Evolutionary conservation across 2,329 filamentous ascomycete genomes (phyloP).

Genomic region (Cordyceps tenuipes): DNA sequence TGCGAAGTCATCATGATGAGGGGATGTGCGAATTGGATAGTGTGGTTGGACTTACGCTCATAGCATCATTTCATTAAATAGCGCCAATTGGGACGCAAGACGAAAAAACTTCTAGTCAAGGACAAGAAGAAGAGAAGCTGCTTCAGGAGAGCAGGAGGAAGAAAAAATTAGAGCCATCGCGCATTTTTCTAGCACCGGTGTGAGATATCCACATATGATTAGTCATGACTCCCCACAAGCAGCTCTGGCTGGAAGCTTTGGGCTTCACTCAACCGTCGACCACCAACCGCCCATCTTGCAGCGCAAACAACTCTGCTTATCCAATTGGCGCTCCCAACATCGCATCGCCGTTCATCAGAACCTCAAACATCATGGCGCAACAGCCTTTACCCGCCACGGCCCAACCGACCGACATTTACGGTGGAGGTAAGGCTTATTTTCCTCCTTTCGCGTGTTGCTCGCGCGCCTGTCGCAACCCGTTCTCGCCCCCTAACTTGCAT

Average conservation of each 20-base stretch:
- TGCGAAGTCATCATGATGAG: slow-evolving; percentile 35
- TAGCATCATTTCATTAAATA: slow-evolving; percentile 19
- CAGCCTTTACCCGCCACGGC: slow-evolving; percentile 47
- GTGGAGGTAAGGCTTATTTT: slow-evolving; percentile 42
- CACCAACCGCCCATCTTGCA: slow-evolving; percentile 3
- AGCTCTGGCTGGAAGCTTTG: slow-evolving; percentile 4
- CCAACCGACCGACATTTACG: slow-evolving; percentile 55
- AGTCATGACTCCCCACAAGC: slow-evolving; percentile 5
- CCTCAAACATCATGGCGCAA: slow-evolving; percentile 39
- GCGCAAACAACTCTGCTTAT: slow-evolving; percentile 16
- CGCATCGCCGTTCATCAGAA: slow-evolving; percentile 12
- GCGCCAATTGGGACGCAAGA: slow-evolving; percentile 3
- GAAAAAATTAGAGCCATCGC: background rate
- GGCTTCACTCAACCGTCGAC: slow-evolving; percentile 4
- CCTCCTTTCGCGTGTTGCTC: slow-evolving; percentile 12
- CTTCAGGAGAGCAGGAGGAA: background rate
- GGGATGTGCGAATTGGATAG: background rate
- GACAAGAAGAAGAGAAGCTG: slow-evolving; percentile 3
- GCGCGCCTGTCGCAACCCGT: slow-evolving; percentile 4
- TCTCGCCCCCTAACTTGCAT: background rate
- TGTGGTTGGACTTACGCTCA: slow-evolving; percentile 29
- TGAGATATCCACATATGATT: slow-evolving; percentile 5
- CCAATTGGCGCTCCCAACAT: slow-evolving; percentile 18
- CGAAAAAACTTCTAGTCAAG: background rate
- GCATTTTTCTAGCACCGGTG: slow-evolving; percentile 5